Conservation (phyloP, 345 rosid species). For the Populus ilicifolia region DNA sequence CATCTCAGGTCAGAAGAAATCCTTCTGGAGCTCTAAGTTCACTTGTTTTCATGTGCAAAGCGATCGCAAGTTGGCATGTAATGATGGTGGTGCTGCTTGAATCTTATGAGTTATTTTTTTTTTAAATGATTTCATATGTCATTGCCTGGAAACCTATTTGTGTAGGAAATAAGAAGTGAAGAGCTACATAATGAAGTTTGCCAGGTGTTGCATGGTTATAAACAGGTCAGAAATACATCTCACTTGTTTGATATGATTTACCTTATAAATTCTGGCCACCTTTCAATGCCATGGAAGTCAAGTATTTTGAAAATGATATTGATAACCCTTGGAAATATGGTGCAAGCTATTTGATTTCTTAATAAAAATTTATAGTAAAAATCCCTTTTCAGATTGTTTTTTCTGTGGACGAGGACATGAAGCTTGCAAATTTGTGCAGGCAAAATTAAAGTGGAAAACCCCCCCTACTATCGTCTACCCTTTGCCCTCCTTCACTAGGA, state of each 20-base stretch:
- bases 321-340: background rate
- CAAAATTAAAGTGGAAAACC: background rate
- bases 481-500: too few species aligned
- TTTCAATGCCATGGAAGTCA: background rate
- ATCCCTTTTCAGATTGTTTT: background rate
- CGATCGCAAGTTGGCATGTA: constrained; percentile 98
- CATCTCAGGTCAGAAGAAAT: constrained; percentile 73
- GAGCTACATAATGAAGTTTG: constrained; percentile 83
- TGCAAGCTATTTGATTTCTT: background rate
- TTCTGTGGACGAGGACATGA: background rate
- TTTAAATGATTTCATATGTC: background rate
- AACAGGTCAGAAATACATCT: constrained; percentile 47
- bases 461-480: background rate
- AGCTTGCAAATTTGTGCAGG: background rate
- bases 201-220: constrained; percentile 88
- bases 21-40: constrained; percentile 90
- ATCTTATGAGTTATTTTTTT: background rate
- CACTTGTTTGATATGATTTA: background rate
- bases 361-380: background rate
- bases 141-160: background rate
- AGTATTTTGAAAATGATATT: background rate
- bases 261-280: background rate
- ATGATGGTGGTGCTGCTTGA: constrained; percentile 21
- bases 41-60: constrained; percentile 77
- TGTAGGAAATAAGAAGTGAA: constrained; percentile 79